Evolutionary conservation across 805 yeast species (phyloP), one percentile per base, ranked within the genome.

Genomic region (Candida xyloterini): DNA sequence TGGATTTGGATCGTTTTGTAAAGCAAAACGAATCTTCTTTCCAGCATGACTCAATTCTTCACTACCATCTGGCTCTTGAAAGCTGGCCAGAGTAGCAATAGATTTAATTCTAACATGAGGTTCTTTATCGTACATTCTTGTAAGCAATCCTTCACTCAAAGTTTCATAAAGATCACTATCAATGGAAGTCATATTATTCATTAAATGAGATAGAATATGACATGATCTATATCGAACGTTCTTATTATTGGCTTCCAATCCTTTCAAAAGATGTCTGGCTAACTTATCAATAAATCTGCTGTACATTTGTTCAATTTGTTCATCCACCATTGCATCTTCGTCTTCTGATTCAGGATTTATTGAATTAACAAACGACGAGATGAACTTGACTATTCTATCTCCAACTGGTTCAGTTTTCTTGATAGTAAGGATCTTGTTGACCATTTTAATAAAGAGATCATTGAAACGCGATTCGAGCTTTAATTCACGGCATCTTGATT

Each of bases 21-120:
- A 67, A 0, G 81, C 71, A n/a, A 59, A 59, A 36, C 74, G 52
- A 25, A 79, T 62, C 28, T 66, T 66, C 30, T 69, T 65, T 2
- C 76, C 69, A 6, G 79, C 78, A 43, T 69, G 69, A 42, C 71
- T 70, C 22, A 67, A 55, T 30, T 59, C 66, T 11, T 50, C 56
- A 0, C 66, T 66, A n/a, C 66, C 73, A 30, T 71, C 75, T 22
- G 73, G 76, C 35, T 63, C 66, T 60, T 90, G 96, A 50, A 91
- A 81, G 42, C 89, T 70, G 0, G 95, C 77, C 27, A 89, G 62
- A 10, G 95, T 84, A 25, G 83, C 74, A 0, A 86, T 79, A 0
- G 97, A 95, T 60, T 86, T 93, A n/a, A 81, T 71, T 51, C 99
- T 70, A 3, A 93, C 86, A 7, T 67, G 64, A 5, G 88, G 68